Evolutionary conservation across 2,329 filamentous ascomycete genomes (phyloP).

Genomic region (Aureobasidium sp.): DNA sequence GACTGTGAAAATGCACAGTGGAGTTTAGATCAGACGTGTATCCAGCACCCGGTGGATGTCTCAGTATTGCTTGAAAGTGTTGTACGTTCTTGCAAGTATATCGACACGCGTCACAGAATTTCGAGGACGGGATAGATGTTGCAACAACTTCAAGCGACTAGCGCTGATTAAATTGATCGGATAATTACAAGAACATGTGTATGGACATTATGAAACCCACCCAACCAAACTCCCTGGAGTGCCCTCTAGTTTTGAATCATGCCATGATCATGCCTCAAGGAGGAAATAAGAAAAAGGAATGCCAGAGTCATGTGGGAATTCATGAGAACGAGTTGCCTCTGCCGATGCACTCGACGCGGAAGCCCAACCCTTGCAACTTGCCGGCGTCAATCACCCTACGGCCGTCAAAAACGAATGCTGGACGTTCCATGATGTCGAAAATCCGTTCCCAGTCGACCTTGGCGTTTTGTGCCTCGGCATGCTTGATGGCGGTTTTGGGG

Average conservation of each 20-base stretch:
- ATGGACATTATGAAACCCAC: conserved; percentile 1
- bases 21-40: not conserved
- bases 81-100: not conserved
- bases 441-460: conserved; percentile 27
- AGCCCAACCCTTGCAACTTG: conserved; percentile 26
- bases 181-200: conserved; percentile 8
- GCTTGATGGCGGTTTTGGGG: conserved; percentile 5
- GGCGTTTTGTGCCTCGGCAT: conserved; percentile 8
- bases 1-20: not conserved
- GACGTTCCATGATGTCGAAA: conserved; percentile 25
- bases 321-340: conserved; percentile 1
- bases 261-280: conserved; percentile 2
- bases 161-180: not conserved
- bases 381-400: conserved; percentile 27
- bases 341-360: conserved; percentile 29
- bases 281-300: not conserved
- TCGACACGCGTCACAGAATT: not conserved
- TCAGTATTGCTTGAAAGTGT: not conserved
- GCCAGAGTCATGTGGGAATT: not conserved
- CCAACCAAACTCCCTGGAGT: not conserved
- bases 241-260: conserved; percentile 1
- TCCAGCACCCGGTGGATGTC: too few relatives aligned
- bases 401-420: conserved; percentile 30
- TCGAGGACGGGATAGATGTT: not conserved
- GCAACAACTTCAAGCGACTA: not conserved